Conservation (phyloP, 257 asterid genomes). For the Coffea canephora region DNA sequence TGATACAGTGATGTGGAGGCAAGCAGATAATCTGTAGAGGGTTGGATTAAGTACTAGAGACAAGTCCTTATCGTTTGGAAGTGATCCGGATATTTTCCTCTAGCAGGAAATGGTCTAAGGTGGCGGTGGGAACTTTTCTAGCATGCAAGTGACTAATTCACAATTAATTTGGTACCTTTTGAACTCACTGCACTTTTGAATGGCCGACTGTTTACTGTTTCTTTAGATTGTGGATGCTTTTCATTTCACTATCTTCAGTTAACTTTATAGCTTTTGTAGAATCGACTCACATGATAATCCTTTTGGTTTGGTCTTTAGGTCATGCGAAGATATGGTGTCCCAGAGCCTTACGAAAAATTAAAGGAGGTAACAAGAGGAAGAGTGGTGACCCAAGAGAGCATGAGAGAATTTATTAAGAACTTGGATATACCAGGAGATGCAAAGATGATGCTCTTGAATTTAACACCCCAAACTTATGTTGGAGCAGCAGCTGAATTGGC, state of each 20-base stretch:
- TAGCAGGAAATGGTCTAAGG: not conserved
- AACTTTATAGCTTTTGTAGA: not conserved
- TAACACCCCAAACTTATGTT: slow-evolving; percentile 75
- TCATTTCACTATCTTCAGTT: not conserved
- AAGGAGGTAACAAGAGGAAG: slow-evolving; percentile 92
- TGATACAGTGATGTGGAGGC: not conserved
- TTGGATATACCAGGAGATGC: slow-evolving; percentile 68
- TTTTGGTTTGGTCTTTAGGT: slow-evolving; percentile 41
- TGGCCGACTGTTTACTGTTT: not conserved
- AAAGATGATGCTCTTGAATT: slow-evolving; percentile 52
- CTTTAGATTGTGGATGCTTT: not conserved
- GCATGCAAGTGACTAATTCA: not conserved
- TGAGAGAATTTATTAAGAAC: slow-evolving; percentile 61
- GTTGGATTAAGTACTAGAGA: not conserved
- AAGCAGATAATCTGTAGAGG: too few relatives aligned
- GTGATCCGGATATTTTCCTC: not conserved
- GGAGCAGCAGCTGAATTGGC: slow-evolving; percentile 57
- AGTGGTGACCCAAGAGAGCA: slow-evolving; percentile 68
- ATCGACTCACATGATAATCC: not conserved
- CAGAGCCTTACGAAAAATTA: slow-evolving; percentile 92
- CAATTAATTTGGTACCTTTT: not conserved
- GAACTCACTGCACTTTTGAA: not conserved
- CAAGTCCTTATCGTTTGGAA: not conserved
- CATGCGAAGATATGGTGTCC: slow-evolving; percentile 84
- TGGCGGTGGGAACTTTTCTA: not conserved